A percentile compares a stretch with the other conserved stretches of the same genome.
Conservation (phyloP, 805 yeast species). For the Myxozyma vanderwaltii region DNA sequence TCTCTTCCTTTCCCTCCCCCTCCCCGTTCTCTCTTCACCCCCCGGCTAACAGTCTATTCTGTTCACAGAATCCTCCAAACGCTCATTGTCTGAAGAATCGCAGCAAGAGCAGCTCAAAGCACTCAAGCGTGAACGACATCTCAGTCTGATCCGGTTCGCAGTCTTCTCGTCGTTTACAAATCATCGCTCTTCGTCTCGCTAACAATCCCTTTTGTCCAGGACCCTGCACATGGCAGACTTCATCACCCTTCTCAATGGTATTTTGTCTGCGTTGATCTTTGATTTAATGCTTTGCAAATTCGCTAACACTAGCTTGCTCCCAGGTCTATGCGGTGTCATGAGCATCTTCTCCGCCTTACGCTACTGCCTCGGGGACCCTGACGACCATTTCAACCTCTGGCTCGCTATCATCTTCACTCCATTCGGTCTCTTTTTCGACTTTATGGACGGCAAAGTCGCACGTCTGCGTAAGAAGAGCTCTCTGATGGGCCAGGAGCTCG, state of each 20-base stretch:
- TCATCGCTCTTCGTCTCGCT: neutral
- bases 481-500: conserved; percentile 96
- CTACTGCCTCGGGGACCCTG: conserved; percentile 65
- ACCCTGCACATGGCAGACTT: conserved; percentile 94
- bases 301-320: neutral
- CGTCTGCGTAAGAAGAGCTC: conserved; percentile 88
- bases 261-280: neutral
- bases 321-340: conserved; percentile 83
- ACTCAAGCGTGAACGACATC: conserved; percentile 84
- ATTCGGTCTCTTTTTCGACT: conserved; percentile 93
- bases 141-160: conserved; percentile 63
- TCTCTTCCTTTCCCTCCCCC: too few species aligned
- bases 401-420: conserved; percentile 87
- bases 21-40: neutral
- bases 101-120: conserved; percentile 67
- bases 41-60: neutral
- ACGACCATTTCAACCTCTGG: conserved; percentile 60
- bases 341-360: conserved; percentile 84
- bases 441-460: conserved; percentile 96
- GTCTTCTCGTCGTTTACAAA: neutral
- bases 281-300: too few species aligned
- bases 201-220: conserved; percentile 43
- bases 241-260: conserved; percentile 84
- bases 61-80: conserved; percentile 1
- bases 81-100: conserved; percentile 41